phyloP scores from a whole-genome alignment of 768 basidiomycete species.

The Agrocybe chaxingu region DNA sequence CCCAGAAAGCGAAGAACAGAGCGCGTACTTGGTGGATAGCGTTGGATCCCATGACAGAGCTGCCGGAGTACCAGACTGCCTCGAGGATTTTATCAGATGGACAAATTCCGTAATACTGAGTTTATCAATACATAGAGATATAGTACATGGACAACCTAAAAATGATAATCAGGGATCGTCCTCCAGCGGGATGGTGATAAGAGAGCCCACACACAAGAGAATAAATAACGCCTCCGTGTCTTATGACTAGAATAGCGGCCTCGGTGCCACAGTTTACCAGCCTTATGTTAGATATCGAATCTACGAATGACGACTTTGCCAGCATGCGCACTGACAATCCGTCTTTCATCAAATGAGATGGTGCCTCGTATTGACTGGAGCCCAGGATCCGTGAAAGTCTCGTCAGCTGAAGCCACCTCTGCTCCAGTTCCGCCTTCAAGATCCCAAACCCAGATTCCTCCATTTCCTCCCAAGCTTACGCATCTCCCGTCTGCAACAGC shows the following conservation, averaged over 20 bases:
- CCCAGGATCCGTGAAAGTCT: slow-evolving; percentile 14
- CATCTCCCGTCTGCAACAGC: slow-evolving; percentile 81
- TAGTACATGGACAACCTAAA: slow-evolving; percentile 7
- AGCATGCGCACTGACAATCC: slow-evolving; percentile 53
- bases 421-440: slow-evolving; percentile 58
- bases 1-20: slow-evolving; percentile 7
- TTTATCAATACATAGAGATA: slow-evolving; percentile 20
- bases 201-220: slow-evolving; percentile 9
- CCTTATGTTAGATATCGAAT: slow-evolving; percentile 47
- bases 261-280: background rate
- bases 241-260: slow-evolving; percentile 3
- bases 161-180: slow-evolving; percentile 10
- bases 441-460: slow-evolving; percentile 86
- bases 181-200: slow-evolving; percentile 9
- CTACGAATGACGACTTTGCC: slow-evolving; percentile 46
- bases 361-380: slow-evolving; percentile 32
- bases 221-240: slow-evolving; percentile 1
- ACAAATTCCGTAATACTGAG: slow-evolving; percentile 15
- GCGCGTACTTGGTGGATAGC: slow-evolving; percentile 3
- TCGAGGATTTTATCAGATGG: slow-evolving; percentile 21
- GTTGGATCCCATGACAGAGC: slow-evolving; percentile 14
- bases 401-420: slow-evolving; percentile 32
- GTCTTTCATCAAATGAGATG: slow-evolving; percentile 71
- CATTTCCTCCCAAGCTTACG: slow-evolving; percentile 68
- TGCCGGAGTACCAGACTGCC: slow-evolving; percentile 10